phyloP scores from a whole-genome alignment of 768 basidiomycete genomes.

The Boletus eberwhitei region DNA sequence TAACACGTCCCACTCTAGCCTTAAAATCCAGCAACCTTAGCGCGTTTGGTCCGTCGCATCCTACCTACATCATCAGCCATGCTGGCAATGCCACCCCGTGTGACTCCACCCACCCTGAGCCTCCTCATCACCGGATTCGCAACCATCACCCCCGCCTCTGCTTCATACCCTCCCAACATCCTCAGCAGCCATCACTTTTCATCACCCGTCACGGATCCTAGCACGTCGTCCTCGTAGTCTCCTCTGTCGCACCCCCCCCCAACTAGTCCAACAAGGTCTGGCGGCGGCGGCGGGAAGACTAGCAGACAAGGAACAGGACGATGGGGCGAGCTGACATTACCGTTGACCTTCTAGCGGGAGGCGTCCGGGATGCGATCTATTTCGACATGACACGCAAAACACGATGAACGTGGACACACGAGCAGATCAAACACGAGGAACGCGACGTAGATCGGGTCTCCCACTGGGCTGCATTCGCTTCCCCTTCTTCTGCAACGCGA shows the following conservation, averaged over 20 bases:
- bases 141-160: background rate
- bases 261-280: constrained; percentile 25
- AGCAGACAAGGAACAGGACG: constrained; percentile 5
- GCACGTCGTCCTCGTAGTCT: constrained; percentile 57
- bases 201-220: constrained; percentile 60
- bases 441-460: too few relatives aligned
- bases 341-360: constrained; percentile 29
- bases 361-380: constrained; percentile 37
- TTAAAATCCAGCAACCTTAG: background rate
- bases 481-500: constrained; percentile 50
- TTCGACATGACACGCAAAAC: too few relatives aligned
- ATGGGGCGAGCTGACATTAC: background rate
- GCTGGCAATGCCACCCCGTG: too few relatives aligned
- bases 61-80: background rate
- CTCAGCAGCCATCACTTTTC: constrained; percentile 54
- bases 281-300: background rate
- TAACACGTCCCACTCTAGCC: background rate
- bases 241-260: constrained; percentile 29
- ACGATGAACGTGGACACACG: too few relatives aligned
- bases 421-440: too few relatives aligned
- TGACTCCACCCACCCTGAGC: too few relatives aligned
- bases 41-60: background rate
- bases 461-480: too few relatives aligned
- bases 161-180: constrained; percentile 37
- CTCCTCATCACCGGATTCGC: background rate